Percentiles rank a stretch among this genome's conserved stretches.
phyloP scores from a whole-genome alignment of 768 basidiomycete genomes.

The Xerocomellus amylosporus region DNA sequence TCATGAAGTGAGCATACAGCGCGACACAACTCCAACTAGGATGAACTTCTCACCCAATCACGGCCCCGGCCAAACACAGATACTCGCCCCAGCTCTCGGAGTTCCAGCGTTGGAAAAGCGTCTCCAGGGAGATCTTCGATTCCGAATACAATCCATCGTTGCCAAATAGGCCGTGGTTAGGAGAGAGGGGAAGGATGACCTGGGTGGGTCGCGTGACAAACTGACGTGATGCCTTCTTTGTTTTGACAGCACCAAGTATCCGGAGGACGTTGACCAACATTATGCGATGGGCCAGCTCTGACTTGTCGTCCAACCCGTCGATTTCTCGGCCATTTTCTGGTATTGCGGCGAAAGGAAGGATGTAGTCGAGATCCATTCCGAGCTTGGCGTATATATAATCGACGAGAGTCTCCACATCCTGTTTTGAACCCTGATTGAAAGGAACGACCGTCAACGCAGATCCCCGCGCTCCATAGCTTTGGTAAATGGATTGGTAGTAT shows the following conservation, averaged over 20 bases:
- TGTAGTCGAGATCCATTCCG: conserved; percentile 96
- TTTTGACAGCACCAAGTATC: conserved; percentile 95
- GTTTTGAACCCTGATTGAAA: conserved; percentile 98
- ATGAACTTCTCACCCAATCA: conserved; percentile 74
- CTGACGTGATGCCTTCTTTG: conserved; percentile 94
- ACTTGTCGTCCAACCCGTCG: conserved; percentile 94
- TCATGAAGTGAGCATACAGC: conserved; percentile 4
- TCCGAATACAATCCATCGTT: conserved; percentile 98
- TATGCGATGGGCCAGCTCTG: conserved; percentile 96
- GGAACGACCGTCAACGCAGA: conserved; percentile 98
- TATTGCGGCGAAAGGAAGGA: conserved; percentile 96
- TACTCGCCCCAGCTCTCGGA: conserved; percentile 99
- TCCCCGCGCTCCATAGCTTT: conserved; percentile 89
- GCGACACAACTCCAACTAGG: conserved; percentile 6
- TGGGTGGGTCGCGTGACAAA: conserved; percentile 98
- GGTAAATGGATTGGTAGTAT: conserved; percentile 98
- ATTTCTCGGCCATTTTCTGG: conserved; percentile 99
- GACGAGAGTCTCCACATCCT: conserved; percentile 96
- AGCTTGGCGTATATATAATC: conserved; percentile 97
- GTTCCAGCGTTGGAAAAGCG: conserved; percentile 95
- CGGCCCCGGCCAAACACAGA: conserved; percentile 94
- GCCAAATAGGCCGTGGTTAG: conserved; percentile 97
- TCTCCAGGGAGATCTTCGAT: conserved; percentile 97
- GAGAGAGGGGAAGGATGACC: conserved; percentile 95
- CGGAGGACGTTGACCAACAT: conserved; percentile 98